These are phyloP conservation scores for Danielozyma ontarioensis DNA, from an alignment of 805 yeast species.

Conservation along the genomic window DNA sequence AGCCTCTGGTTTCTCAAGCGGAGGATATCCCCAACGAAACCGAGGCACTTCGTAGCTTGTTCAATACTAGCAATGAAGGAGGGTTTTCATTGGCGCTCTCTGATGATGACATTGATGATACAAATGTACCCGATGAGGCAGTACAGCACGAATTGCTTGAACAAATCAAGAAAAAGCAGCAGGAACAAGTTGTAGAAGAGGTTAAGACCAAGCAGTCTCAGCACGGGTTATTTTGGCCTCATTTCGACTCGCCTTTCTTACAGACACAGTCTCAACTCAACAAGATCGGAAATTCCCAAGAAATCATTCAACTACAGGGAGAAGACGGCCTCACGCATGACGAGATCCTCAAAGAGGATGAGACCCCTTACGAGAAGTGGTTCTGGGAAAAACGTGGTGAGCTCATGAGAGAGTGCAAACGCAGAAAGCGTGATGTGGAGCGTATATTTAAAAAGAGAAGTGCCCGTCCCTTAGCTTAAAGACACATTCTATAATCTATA, in stretches of 20 bases:
- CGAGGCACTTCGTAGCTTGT: slow-evolving; percentile 57
- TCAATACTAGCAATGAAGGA: slow-evolving; percentile 33
- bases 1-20: slow-evolving; percentile 11
- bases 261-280: slow-evolving; percentile 77
- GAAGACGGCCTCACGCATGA: slow-evolving; percentile 17
- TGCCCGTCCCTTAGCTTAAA: too few relatives aligned
- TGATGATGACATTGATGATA: slow-evolving; percentile 21
- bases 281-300: slow-evolving; percentile 40
- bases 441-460: slow-evolving; percentile 49
- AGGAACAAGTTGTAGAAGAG: slow-evolving; percentile 21
- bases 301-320: slow-evolving; percentile 32
- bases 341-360: slow-evolving; percentile 32
- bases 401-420: slow-evolving; percentile 68
- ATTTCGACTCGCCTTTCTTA: slow-evolving; percentile 79
- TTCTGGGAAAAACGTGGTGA: slow-evolving; percentile 84
- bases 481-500: too few relatives aligned
- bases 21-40: slow-evolving; percentile 39
- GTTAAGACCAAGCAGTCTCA: slow-evolving; percentile 2
- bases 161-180: slow-evolving; percentile 26
- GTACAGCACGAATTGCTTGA: slow-evolving; percentile 21
- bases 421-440: slow-evolving; percentile 67
- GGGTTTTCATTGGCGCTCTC: slow-evolving; percentile 37
- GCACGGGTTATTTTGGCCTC: slow-evolving; percentile 70
- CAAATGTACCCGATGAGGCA: slow-evolving; percentile 5
- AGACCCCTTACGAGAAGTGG: slow-evolving; percentile 58